These are phyloP conservation scores for Entrophospora sp. DNA, from an alignment of 192 early-diverging fungal species.

Conservation along the genomic window DNA sequence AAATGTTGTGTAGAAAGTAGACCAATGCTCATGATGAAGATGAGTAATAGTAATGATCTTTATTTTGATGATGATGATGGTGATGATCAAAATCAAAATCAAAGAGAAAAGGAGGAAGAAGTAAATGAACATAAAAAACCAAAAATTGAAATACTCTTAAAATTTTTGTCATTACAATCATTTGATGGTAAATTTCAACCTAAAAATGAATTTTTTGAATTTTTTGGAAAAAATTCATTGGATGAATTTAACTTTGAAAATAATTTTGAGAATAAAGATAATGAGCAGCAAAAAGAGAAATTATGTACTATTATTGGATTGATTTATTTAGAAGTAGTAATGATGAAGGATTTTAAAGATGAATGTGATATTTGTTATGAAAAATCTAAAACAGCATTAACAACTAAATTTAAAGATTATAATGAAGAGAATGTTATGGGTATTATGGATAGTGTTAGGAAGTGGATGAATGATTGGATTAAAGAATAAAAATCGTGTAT, in stretches of 20 bases:
- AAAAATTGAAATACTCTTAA: background rate
- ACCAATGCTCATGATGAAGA: background rate
- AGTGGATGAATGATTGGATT: background rate
- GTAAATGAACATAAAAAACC: background rate
- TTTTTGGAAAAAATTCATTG: background rate
- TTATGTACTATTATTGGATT: background rate
- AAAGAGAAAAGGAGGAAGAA: background rate
- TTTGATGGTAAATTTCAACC: constrained; percentile 15
- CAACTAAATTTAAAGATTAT: constrained; percentile 12
- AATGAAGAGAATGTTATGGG: background rate
- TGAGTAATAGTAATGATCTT: background rate
- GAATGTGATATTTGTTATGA: constrained; percentile 13
- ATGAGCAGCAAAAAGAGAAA: background rate
- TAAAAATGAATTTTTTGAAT: background rate
- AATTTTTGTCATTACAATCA: constrained; percentile 9
- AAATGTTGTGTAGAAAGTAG: background rate
- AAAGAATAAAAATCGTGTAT: background rate
- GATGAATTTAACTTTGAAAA: background rate
- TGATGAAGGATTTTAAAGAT: background rate
- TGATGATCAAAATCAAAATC: background rate
- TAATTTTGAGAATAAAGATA: background rate
- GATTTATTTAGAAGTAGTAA: constrained; percentile 1
- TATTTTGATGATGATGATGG: background rate
- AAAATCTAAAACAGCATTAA: constrained; percentile 9
- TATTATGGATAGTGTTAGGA: background rate